A percentile compares a stretch with the other conserved stretches of the same genome.
phyloP scores from a whole-genome alignment of 2,329 filamentous ascomycete species.

The Ceratocystis harringtonii region DNA sequence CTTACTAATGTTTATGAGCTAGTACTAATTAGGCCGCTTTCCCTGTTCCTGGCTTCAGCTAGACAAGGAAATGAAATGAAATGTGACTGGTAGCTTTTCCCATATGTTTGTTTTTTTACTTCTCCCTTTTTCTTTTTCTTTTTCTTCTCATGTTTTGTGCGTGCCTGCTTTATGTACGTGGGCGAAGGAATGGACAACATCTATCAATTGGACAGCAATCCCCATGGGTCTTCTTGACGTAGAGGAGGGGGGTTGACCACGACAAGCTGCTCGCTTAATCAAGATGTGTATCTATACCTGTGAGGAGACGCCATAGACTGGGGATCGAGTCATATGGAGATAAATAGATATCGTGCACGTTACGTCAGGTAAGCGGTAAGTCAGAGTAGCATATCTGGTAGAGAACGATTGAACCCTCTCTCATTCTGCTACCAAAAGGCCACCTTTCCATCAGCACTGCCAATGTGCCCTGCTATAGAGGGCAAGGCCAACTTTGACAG shows the following conservation, averaged over 20 bases:
- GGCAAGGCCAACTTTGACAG: neutral
- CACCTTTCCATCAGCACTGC: neutral
- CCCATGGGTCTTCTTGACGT: neutral
- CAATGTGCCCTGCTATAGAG: neutral
- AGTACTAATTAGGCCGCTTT: neutral
- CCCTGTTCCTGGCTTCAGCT: slow-evolving; percentile 3
- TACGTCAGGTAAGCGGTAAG: neutral
- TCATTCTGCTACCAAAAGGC: neutral
- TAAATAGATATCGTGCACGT: neutral
- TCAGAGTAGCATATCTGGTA: neutral
- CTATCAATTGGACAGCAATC: neutral
- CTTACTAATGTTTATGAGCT: neutral
- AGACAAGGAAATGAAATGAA: slow-evolving; percentile 1
- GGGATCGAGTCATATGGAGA: neutral
- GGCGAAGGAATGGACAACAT: neutral
- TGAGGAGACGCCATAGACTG: neutral
- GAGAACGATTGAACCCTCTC: neutral
- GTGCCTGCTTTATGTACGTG: neutral
- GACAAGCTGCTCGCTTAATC: neutral
- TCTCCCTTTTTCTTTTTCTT: neutral
- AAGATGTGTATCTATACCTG: neutral
- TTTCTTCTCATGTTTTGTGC: neutral
- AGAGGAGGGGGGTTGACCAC: neutral
- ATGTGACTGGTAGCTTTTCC: neutral
- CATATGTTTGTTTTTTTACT: neutral